Base-by-base conservation (phyloP, 2,329 filamentous ascomycete species). In the Aspergillus calidoustus region DNA sequence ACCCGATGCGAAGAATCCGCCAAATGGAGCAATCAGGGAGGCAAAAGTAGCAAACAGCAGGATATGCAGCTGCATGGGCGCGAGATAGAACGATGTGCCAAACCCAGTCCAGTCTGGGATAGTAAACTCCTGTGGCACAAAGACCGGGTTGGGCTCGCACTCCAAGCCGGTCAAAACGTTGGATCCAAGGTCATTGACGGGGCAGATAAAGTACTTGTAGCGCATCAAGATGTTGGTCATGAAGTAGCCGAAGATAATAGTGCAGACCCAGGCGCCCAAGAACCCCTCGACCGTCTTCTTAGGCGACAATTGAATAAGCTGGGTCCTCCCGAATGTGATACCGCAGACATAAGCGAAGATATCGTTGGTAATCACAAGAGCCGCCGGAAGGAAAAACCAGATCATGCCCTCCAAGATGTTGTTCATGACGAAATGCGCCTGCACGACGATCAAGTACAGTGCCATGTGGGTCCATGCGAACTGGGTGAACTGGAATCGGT, bases 391-490 rank as follows among this genome's bases (percentile, higher is more conserved):
- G 85, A 98, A 97, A 84, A 99, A 98, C 95, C 95, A 99, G 76
- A 99, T 96, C 91, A 99, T 93, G 81, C 95, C 95, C 81, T 99
- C 95, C 71, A 99, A 96, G 68, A 99, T 91, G 79, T 99, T 99
- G 85, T 99, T 99, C 92, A 99, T 98, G 81, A 98, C 92, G 78
- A 99, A 99, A 77, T 99, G 95, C 15, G 95, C 93, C 79, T 99
- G 93, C 6, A 97, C 93, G 44, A 98, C 94, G 72, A 99, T 97
- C 72, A 99, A 84, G 82, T 96, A 98, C 22, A 99, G 87, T 5
- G 96, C 95, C 93, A 99, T 98, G 78, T 99, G 95, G 15, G 95
- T 98, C 95, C 95, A 99, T 57, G 93, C 95, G 73, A 98, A 99
- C 79, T 99, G 95, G 65, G 93, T 97, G 80, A 99, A 99, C 79